Conservation (phyloP, 176 grass and related monocot genomes). For the Ensete ventricosum region DNA sequence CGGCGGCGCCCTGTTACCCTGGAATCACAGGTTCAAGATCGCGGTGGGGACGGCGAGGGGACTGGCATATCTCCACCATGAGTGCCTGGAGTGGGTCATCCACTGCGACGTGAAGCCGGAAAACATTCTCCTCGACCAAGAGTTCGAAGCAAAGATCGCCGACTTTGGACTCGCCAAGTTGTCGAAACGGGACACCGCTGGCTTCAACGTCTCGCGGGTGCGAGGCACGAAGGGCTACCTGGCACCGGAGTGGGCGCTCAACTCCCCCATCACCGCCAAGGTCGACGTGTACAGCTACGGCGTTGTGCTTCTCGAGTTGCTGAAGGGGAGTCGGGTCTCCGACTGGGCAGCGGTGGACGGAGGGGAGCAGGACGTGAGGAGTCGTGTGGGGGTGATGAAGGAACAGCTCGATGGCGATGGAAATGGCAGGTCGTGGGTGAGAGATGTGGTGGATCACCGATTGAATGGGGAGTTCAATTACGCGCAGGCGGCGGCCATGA, state of each 20-base stretch:
- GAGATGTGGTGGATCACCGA: constrained; percentile 1
- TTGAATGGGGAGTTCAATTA: constrained; percentile 20
- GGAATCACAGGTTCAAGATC: constrained; percentile 56
- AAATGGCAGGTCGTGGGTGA: neutral
- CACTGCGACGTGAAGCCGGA: constrained; percentile 91
- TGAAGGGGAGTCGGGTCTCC: neutral
- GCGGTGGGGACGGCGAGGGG: constrained; percentile 60
- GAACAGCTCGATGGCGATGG: neutral
- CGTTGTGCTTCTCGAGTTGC: neutral
- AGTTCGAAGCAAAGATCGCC: constrained; percentile 74
- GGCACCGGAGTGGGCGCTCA: constrained; percentile 75
- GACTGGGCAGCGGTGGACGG: neutral
- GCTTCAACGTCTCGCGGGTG: constrained; percentile 51
- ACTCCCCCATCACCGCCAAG: constrained; percentile 40
- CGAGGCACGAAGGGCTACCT: constrained; percentile 80
- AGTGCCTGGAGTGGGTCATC: constrained; percentile 79
- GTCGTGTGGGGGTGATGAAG: neutral
- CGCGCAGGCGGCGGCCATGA: constrained; percentile 13
- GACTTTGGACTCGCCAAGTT: constrained; percentile 74
- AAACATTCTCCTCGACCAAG: constrained; percentile 60
- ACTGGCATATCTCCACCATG: constrained; percentile 74
- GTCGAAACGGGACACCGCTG: constrained; percentile 36
- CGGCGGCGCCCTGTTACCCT: constrained; percentile 24
- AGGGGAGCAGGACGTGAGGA: neutral
- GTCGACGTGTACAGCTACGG: constrained; percentile 29